Evolutionary conservation across 2,329 filamentous ascomycete genomes (phyloP), one percentile per base, ranked within the genome.

Genomic region (Fonsecaea pedrosoi): DNA sequence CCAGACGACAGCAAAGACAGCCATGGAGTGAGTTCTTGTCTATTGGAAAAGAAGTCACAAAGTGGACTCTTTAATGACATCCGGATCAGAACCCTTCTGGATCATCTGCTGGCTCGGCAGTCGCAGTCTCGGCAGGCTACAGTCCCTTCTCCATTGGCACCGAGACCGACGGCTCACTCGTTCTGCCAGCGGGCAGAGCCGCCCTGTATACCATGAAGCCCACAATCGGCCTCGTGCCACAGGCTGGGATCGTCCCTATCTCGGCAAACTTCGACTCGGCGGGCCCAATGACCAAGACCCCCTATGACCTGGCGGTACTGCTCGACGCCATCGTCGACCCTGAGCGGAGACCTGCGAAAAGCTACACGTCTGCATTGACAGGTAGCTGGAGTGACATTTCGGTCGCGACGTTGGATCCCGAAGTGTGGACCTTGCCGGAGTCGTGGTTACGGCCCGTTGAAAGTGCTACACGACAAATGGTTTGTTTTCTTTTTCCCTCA

Each of bases 31-130:
- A 34, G 54, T 55, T 34, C 37, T 34, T 35, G 13, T n/a, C 4
- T 12, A 7, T 6, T 15, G 9, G 13, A 34, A 18, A 12, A 18
- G 30, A 18, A n/a, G 30, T 32, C 30, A 32, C 9, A 7, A 13
- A 25, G 45, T 25, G 45, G 21, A 4, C 35, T 21, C 35, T 21
- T 30, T 9, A 9, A 34, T 34, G n/a, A 55, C 30, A 35, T 6
- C 7, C n/a, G 9, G n/a, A n/a, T 4, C 54, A 55, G 54, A 55
- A 55, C 12, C 89, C 75, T 2, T 72, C 72, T 8, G 76, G 77
- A 12, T 77, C 76, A 4, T 77, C 75, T 3, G 69, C 75, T 15
- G 76, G 77, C n/a, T 76, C 74, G 15, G 75, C 73, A 6, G 72
- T 76, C 21, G 72, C 68, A 13, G 74, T 77, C 8, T 69, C 73